phyloP scores from a whole-genome alignment of 177 flowering plant species.

The Vitis hybrid region DNA sequence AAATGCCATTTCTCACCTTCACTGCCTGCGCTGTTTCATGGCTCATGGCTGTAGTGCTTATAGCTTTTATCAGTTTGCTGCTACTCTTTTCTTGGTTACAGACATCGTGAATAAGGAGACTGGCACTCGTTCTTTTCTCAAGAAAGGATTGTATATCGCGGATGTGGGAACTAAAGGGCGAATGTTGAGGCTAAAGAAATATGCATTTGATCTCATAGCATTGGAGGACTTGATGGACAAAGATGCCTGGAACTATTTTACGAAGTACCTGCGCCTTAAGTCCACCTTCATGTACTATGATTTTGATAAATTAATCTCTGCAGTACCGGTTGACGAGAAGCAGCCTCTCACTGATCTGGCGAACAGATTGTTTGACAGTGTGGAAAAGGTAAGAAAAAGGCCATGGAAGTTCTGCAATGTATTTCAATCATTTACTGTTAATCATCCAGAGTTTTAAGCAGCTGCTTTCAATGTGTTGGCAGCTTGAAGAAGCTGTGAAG shows the following conservation, averaged over 20 bases:
- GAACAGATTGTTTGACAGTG: conserved; percentile 69
- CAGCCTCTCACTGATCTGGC: conserved; percentile 70
- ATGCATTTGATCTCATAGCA: conserved; percentile 82
- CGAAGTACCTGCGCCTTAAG: conserved; percentile 64
- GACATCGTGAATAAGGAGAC: conserved; percentile 81
- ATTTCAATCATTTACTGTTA: no score
- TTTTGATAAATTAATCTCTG: conserved; percentile 83
- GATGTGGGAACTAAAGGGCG: conserved; percentile 56
- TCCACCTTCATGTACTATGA: conserved; percentile 84
- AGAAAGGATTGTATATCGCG: conserved; percentile 64
- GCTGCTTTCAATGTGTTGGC: conserved; percentile 18
- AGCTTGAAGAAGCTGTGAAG: conserved; percentile 78
- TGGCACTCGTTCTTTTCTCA: conserved; percentile 81
- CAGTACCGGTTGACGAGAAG: conserved; percentile 60
- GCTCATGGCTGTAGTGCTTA: background rate
- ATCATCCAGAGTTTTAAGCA: background rate
- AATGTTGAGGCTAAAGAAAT: conserved; percentile 53
- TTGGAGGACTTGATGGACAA: conserved; percentile 67
- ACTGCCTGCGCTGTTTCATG: background rate
- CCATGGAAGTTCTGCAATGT: no score
- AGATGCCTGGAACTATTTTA: conserved; percentile 65
- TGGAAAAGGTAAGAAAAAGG: conserved; percentile 58
- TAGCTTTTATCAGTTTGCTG: background rate
- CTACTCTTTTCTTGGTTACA: conserved; percentile 15
- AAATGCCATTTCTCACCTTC: background rate